Percentiles rank a stretch among this genome's conserved stretches.
Evolutionary conservation across 2,329 filamentous ascomycete species (phyloP).

Genomic region (Fusarium cicatricum): DNA sequence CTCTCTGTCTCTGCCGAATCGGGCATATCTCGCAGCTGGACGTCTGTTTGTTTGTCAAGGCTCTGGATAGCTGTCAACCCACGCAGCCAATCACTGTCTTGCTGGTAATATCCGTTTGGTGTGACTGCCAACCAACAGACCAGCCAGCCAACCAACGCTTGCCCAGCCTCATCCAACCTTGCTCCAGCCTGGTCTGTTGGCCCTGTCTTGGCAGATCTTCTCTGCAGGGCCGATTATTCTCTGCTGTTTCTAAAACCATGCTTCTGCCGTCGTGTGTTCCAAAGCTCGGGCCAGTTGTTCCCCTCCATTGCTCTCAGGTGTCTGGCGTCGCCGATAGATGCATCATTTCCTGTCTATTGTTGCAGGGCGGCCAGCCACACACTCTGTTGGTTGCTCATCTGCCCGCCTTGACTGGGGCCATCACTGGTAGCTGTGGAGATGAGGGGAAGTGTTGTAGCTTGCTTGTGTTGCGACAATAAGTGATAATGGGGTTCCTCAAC

Average conservation of each 20-base stretch:
- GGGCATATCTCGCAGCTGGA: neutral
- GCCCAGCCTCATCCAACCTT: conserved; percentile 27
- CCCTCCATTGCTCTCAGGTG: conserved; percentile 10
- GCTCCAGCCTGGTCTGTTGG: conserved; percentile 21
- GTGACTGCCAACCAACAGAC: conserved; percentile 19
- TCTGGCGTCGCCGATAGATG: conserved; percentile 11
- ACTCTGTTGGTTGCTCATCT: conserved; percentile 26
- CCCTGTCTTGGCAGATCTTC: conserved; percentile 26
- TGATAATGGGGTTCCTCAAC: conserved; percentile 3
- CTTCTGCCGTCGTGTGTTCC: conserved; percentile 2
- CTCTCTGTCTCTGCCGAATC: conserved; percentile 4
- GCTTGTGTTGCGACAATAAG: conserved; percentile 4
- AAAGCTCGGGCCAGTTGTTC: conserved; percentile 37
- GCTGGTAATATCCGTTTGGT: conserved; percentile 27
- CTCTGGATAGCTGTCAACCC: conserved; percentile 23
- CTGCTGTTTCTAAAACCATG: conserved; percentile 18
- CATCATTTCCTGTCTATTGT: conserved; percentile 22
- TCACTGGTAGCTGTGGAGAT: conserved; percentile 16
- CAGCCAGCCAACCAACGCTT: conserved; percentile 22
- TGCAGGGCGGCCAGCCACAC: conserved; percentile 20
- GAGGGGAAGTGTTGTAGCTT: conserved; percentile 13
- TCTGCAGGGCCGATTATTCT: conserved; percentile 18
- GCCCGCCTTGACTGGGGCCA: conserved; percentile 9
- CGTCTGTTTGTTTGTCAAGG: conserved; percentile 27
- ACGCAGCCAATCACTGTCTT: conserved; percentile 19